These are phyloP conservation scores for Rhynchosporium graminicola DNA, from an alignment of 2,329 filamentous ascomycete genomes.

Conservation along the genomic window DNA sequence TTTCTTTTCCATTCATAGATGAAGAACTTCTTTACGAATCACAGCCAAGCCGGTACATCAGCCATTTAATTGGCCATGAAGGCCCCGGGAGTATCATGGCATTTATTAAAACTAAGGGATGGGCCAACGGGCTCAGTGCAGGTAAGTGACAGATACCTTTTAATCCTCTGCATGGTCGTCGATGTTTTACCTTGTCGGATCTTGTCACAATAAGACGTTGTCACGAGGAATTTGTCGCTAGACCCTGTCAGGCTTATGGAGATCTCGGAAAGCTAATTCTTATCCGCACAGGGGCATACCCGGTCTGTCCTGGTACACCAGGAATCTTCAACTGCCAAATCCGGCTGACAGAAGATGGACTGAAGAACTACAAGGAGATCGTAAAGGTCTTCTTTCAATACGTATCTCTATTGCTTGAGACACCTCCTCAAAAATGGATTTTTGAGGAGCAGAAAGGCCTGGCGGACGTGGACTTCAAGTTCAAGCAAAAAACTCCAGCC, in stretches of 20 bases:
- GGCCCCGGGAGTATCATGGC: slow-evolving; percentile 73
- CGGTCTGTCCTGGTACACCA: slow-evolving; percentile 63
- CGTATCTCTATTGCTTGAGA: slow-evolving; percentile 79
- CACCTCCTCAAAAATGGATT: slow-evolving; percentile 86
- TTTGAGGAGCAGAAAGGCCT: slow-evolving; percentile 89
- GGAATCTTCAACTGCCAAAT: slow-evolving; percentile 67
- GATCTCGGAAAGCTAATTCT: slow-evolving; percentile 12
- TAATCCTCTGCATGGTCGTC: neutral
- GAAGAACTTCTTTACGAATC: slow-evolving; percentile 68
- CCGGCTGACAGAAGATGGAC: slow-evolving; percentile 64
- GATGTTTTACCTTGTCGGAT: neutral
- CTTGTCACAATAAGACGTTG: neutral
- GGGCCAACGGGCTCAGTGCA: slow-evolving; percentile 68
- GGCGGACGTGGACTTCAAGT: slow-evolving; percentile 92
- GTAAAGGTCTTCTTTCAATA: slow-evolving; percentile 75
- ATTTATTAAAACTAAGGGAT: slow-evolving; percentile 71
- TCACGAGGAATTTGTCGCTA: neutral
- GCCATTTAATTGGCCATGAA: slow-evolving; percentile 73
- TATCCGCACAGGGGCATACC: slow-evolving; percentile 51
- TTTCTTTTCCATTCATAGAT: slow-evolving; percentile 69
- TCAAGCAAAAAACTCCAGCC: slow-evolving; percentile 88
- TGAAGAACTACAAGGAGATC: slow-evolving; percentile 61
- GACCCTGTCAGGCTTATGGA: neutral
- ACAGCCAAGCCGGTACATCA: slow-evolving; percentile 69
- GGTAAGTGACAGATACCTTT: slow-evolving; percentile 28